Evolutionary conservation across 352 stramenopile species (phyloP), one percentile per base, ranked within the genome.

Genomic region (Thalassiosira livingstoniorum): DNA sequence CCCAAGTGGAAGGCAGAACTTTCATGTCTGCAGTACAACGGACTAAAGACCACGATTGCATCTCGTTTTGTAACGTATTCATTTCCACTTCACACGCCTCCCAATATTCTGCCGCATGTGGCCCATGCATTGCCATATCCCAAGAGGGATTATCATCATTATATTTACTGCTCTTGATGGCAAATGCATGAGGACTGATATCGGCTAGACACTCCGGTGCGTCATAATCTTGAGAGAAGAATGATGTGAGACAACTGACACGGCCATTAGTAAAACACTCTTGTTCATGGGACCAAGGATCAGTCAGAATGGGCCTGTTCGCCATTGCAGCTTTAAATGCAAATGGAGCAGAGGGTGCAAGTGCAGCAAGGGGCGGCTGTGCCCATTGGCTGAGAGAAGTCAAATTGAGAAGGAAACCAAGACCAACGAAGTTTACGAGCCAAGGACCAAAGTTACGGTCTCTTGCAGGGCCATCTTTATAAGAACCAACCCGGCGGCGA

Each of bases 61-160:
- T n/a, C n/a, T 66, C 51, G 18, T 63, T n/a, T 18, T 47, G 15
- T 11, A 66, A 47, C 27, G 71, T 73, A 4, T 57, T 18, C 25
- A 79, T 11, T 29, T 79, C 71, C 4, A 55, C 10, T 47, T 73
- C 11, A 29, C 47, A 54, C 15, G 71, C 71, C 32, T 65, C 29
- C 25, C n/a, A 60, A 3, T 35, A 71, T 18, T 74, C 11, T 25
- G 72, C 58, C 32, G 58, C 39, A 43, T 79, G 21, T n/a, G 58
- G 27, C 13, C 71, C 31, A 25, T 60, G 62, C 7, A 73, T 65
- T 2, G 71, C 71, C 27, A 65, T 2, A 54, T 34, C 1, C 29
- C 29, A 79, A 4, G 32, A 57, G 13, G 71, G 71, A 47, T 63
- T 64, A 35, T 79, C 71, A 27, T n/a, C 25, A 34, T 65, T 39